Evolutionary conservation across 2,329 filamentous ascomycete species (phyloP).

Genomic region (Bimuria novae-zelandiae): DNA sequence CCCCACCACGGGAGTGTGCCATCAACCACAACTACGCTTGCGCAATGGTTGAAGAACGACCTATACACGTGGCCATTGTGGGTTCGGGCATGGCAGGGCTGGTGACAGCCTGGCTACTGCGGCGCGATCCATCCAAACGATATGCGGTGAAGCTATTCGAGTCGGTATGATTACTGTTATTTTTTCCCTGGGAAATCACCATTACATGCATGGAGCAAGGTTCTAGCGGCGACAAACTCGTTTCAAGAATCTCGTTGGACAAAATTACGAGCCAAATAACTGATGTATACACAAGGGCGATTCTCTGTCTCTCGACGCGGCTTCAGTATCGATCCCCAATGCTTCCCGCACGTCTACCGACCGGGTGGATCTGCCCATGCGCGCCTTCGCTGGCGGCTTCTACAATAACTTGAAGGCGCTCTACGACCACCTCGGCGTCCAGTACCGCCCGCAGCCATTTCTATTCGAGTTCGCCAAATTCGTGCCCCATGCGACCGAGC

Average conservation of each 20-base stretch:
- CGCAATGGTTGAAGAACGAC: background rate
- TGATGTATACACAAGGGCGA: slow-evolving; percentile 41
- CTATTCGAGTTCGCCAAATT: slow-evolving; percentile 57
- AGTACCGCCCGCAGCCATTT: slow-evolving; percentile 57
- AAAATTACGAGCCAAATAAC: background rate
- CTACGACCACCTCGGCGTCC: slow-evolving; percentile 60
- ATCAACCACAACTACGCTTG: background rate
- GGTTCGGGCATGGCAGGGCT: slow-evolving; percentile 57
- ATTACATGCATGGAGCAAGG: too few relatives aligned
- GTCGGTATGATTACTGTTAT: too few relatives aligned
- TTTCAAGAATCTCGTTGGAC: background rate
- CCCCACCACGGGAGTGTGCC: background rate
- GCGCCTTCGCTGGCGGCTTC: slow-evolving; percentile 57
- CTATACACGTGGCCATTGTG: slow-evolving; percentile 48
- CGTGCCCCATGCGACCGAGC: slow-evolving; percentile 7
- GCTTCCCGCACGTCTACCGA: slow-evolving; percentile 26
- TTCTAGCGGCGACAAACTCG: too few relatives aligned
- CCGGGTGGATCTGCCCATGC: slow-evolving; percentile 58
- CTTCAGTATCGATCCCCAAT: slow-evolving; percentile 47
- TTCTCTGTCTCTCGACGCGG: slow-evolving; percentile 52
- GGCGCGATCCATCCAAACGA: slow-evolving; percentile 45
- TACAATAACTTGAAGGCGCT: slow-evolving; percentile 61
- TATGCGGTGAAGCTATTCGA: slow-evolving; percentile 54
- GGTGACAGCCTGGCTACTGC: slow-evolving; percentile 52
- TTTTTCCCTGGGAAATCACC: too few relatives aligned